Conservation (phyloP, 106 monocot genomes). For the Allium sativum region DNA sequence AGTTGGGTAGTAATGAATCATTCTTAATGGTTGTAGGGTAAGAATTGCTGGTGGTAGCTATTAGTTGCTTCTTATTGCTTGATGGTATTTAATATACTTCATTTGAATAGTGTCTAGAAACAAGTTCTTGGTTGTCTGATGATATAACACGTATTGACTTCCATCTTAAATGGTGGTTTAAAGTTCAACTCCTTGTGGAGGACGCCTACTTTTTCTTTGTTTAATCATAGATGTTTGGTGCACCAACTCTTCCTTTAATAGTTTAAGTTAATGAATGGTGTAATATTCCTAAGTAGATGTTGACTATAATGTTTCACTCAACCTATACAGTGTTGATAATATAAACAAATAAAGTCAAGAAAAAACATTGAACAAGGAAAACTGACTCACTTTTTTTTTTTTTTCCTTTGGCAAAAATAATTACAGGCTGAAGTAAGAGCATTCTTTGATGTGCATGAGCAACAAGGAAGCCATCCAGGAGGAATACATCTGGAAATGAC, state of each 20-base stretch:
- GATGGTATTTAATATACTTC: too few relatives aligned
- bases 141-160: too few relatives aligned
- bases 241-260: neutral
- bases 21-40: neutral
- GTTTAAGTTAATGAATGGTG: too few relatives aligned
- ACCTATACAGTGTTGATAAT: too few relatives aligned
- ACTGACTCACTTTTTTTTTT: neutral
- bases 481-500: constrained; percentile 86
- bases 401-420: neutral
- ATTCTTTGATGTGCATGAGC: constrained; percentile 82
- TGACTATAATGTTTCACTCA: too few relatives aligned
- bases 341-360: too few relatives aligned
- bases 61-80: neutral
- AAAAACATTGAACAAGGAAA: neutral
- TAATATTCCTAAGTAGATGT: neutral
- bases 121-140: too few relatives aligned
- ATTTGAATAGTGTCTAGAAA: too few relatives aligned
- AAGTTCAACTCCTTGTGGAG: constrained; percentile 1
- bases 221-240: neutral
- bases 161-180: neutral
- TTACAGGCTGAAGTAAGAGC: constrained; percentile 68
- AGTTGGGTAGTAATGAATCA: neutral
- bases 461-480: constrained; percentile 77
- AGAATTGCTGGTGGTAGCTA: neutral
- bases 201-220: neutral